phyloP scores from a whole-genome alignment of 2,329 filamentous ascomycete species.

The Penicillium sp. region DNA sequence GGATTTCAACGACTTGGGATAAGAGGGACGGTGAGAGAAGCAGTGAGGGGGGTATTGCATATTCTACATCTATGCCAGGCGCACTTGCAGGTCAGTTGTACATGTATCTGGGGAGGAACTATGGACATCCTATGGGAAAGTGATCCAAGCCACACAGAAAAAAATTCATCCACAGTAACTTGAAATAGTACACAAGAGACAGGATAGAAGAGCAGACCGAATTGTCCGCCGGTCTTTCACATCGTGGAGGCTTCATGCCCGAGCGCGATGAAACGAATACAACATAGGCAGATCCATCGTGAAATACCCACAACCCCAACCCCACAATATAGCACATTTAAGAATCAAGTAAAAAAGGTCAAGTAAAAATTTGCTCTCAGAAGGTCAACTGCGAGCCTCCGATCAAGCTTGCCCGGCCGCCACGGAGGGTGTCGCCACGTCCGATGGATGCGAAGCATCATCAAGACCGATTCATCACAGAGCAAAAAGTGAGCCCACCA shows the following conservation, averaged over 20 bases:
- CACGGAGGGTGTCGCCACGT: slow-evolving; percentile 6
- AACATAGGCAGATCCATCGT: neutral
- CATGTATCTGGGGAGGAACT: no score
- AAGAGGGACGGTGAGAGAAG: no score
- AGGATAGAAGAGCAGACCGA: neutral
- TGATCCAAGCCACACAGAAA: no score
- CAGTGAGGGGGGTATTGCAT: no score
- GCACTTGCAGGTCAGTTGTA: neutral
- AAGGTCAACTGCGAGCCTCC: slow-evolving; percentile 2
- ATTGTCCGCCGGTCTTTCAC: neutral
- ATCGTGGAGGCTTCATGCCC: neutral
- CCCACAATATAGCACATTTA: neutral
- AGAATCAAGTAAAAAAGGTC: neutral
- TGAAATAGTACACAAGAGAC: neutral
- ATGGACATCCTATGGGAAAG: no score
- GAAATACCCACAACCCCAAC: no score
- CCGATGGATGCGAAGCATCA: slow-evolving; percentile 6
- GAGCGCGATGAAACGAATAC: neutral
- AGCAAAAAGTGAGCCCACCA: neutral
- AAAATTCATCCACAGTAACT: neutral
- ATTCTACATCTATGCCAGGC: neutral
- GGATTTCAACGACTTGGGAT: neutral
- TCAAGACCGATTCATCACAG: slow-evolving; percentile 3
- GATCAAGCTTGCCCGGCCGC: slow-evolving; percentile 4
- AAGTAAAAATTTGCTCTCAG: slow-evolving; percentile 1